Conservation (phyloP, 208 protist genomes). For the Willaertia magna region DNA sequence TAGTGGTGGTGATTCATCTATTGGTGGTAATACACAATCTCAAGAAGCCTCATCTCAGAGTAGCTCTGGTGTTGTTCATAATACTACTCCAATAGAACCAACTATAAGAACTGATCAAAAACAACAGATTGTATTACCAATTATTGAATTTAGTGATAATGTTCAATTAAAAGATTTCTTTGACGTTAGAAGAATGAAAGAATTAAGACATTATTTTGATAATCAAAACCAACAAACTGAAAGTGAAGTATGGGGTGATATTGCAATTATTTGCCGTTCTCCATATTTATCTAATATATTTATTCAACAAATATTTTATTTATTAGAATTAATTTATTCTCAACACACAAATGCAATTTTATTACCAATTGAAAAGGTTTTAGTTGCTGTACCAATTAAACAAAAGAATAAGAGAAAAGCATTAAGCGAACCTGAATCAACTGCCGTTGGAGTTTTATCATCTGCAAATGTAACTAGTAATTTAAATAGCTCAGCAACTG, state of each 20-base stretch:
- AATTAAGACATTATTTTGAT: neutral
- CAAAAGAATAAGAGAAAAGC: neutral
- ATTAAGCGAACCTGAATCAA: neutral
- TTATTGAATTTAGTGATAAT: neutral
- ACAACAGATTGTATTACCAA: neutral
- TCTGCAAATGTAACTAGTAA: no score
- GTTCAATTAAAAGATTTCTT: neutral
- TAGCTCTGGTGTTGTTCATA: neutral
- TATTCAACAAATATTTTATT: neutral
- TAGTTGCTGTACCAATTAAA: neutral
- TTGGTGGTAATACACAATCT: neutral
- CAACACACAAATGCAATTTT: neutral
- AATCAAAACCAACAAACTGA: neutral
- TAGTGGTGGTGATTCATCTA: neutral
- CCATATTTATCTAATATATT: neutral
- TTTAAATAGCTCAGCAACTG: neutral
- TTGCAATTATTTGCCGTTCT: neutral
- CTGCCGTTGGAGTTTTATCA: no score
- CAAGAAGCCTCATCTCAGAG: neutral
- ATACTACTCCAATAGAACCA: neutral
- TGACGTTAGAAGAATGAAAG: neutral
- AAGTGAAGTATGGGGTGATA: neutral
- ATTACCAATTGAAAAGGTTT: neutral
- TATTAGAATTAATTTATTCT: neutral
- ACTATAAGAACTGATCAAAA: neutral